These are phyloP conservation scores for Cercospora sp. DNA, from an alignment of 2,329 filamentous ascomycete species.

Conservation along the genomic window DNA sequence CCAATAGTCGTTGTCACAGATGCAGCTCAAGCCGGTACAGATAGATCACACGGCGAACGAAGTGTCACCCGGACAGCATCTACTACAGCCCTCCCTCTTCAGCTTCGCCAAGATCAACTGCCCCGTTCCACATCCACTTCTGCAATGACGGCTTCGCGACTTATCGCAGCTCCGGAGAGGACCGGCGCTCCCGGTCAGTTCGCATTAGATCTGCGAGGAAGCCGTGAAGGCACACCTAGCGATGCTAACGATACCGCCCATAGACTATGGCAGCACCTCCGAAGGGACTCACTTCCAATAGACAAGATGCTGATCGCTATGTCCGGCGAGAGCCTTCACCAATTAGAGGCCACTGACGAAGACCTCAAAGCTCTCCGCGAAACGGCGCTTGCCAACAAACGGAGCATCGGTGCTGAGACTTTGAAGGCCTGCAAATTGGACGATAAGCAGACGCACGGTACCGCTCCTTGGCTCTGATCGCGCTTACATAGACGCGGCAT, in stretches of 20 bases:
- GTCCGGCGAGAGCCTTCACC: conserved; percentile 27
- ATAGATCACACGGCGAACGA: neutral
- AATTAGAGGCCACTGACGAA: conserved; percentile 33
- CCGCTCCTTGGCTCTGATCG: conserved; percentile 34
- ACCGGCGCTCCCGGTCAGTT: conserved; percentile 12
- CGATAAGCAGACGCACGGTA: conserved; percentile 22
- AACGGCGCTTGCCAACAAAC: conserved; percentile 43
- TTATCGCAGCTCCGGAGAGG: conserved; percentile 21
- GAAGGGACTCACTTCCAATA: conserved; percentile 35
- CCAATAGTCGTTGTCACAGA: conserved; percentile 23
- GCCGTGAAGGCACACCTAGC: conserved; percentile 15
- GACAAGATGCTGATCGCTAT: conserved; percentile 28
- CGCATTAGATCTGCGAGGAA: neutral
- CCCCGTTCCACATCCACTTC: conserved; percentile 17
- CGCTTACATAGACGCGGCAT: neutral
- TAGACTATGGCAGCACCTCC: conserved; percentile 44
- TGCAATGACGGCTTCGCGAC: conserved; percentile 16
- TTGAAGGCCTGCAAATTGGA: conserved; percentile 41
- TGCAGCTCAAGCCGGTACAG: neutral
- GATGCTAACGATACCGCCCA: conserved; percentile 36
- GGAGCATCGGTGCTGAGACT: conserved; percentile 46
- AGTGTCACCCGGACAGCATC: conserved; percentile 9
- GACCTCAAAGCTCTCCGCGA: conserved; percentile 35
- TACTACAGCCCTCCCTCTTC: neutral
- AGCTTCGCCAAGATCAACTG: neutral